phyloP scores from a whole-genome alignment of 768 basidiomycete species.

The Tricholoma saponaceum region DNA sequence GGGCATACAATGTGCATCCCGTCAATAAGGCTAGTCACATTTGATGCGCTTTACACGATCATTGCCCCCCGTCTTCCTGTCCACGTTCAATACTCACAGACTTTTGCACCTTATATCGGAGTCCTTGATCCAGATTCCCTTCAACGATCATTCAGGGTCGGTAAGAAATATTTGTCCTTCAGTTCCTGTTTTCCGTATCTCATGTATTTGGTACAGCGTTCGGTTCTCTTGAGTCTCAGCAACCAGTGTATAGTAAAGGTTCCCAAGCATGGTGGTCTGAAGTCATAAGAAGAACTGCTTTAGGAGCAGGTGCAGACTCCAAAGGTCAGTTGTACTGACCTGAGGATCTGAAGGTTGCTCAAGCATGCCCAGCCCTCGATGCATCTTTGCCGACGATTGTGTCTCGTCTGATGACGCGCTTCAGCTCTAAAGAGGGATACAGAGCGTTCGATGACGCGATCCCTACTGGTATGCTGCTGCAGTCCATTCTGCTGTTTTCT shows the following conservation, averaged over 20 bases:
- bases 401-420: constrained; percentile 55
- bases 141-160: constrained; percentile 54
- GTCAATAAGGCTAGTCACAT: constrained; percentile 62
- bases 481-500: neutral
- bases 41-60: constrained; percentile 76
- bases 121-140: constrained; percentile 47
- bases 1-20: neutral
- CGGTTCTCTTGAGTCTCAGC: constrained; percentile 46
- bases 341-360: neutral
- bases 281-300: constrained; percentile 68
- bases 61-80: constrained; percentile 66
- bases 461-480: constrained; percentile 34
- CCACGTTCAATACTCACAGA: constrained; percentile 59
- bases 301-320: constrained; percentile 68
- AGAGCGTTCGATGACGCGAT: constrained; percentile 50
- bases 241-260: constrained; percentile 56
- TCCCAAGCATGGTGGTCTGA: constrained; percentile 71
- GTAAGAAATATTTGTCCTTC: constrained; percentile 26
- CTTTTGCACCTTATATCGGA: constrained; percentile 68
- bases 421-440: constrained; percentile 72
- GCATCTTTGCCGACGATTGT: constrained; percentile 53
- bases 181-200: neutral
- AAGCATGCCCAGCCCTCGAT: constrained; percentile 43
- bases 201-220: constrained; percentile 28
- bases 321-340: constrained; percentile 34